Evolutionary conservation across 768 basidiomycete species (phyloP).

Genomic region (Boletus tomentosulus): DNA sequence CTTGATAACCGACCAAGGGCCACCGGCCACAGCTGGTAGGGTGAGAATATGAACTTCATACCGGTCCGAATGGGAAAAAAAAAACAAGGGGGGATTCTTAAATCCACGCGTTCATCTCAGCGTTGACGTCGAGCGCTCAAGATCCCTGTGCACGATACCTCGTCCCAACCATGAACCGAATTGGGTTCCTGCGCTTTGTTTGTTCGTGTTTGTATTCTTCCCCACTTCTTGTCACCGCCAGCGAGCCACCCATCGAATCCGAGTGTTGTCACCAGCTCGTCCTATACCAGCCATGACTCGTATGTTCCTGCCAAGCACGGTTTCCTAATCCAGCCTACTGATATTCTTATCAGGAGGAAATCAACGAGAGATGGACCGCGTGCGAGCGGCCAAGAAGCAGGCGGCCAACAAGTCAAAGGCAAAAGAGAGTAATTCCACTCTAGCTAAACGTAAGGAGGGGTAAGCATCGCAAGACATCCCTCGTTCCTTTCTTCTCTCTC

Average conservation of each 20-base stretch:
- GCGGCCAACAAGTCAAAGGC: slow-evolving; percentile 53
- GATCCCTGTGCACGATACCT: slow-evolving; percentile 13
- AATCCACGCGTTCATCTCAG: slow-evolving; percentile 6
- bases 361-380: slow-evolving; percentile 73
- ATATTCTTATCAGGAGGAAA: slow-evolving; percentile 61
- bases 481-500: slow-evolving; percentile 18
- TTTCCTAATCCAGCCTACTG: not conserved
- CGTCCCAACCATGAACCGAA: not conserved
- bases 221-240: not conserved
- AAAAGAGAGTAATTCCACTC: slow-evolving; percentile 60
- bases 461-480: slow-evolving; percentile 38
- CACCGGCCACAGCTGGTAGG: not conserved
- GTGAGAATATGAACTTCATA: slow-evolving; percentile 12
- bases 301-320: slow-evolving; percentile 31
- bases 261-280: not conserved
- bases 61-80: slow-evolving; percentile 5
- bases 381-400: slow-evolving; percentile 69
- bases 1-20: slow-evolving; percentile 6
- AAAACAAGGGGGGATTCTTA: slow-evolving; percentile 4
- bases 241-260: slow-evolving; percentile 6
- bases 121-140: slow-evolving; percentile 7
- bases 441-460: slow-evolving; percentile 74
- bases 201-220: slow-evolving; percentile 20
- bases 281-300: slow-evolving; percentile 44
- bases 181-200: slow-evolving; percentile 14